Percentiles rank a stretch among this genome's conserved stretches.
Conservation (phyloP, 768 basidiomycete species). For the Cyathus striatus region DNA sequence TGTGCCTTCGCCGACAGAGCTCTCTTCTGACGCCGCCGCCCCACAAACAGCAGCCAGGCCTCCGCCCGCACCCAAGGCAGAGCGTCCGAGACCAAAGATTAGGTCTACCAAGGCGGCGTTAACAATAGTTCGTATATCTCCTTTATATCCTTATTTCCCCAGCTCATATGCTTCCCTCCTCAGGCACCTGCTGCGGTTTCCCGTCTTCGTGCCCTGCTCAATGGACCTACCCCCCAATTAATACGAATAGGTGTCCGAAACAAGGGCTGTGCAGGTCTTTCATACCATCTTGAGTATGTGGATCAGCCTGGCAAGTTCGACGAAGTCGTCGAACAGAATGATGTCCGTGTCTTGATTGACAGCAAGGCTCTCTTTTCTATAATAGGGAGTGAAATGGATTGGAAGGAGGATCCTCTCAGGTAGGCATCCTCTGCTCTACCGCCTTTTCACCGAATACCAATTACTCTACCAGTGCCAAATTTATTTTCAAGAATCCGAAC, state of each 20-base stretch:
- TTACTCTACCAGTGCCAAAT: slow-evolving; percentile 54
- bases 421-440: slow-evolving; percentile 26
- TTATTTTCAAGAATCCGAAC: slow-evolving; percentile 87
- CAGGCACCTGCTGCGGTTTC: slow-evolving; percentile 79
- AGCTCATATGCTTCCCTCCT: slow-evolving; percentile 1
- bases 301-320: slow-evolving; percentile 88
- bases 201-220: slow-evolving; percentile 67
- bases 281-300: slow-evolving; percentile 94
- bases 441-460: slow-evolving; percentile 3
- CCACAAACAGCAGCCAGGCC: slow-evolving; percentile 72
- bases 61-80: slow-evolving; percentile 60
- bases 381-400: slow-evolving; percentile 99
- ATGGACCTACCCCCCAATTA: slow-evolving; percentile 83
- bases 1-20: slow-evolving; percentile 36
- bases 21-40: slow-evolving; percentile 57
- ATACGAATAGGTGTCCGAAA: slow-evolving; percentile 95
- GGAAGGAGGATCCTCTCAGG: slow-evolving; percentile 92
- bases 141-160: slow-evolving; percentile 4
- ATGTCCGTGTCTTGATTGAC: slow-evolving; percentile 90
- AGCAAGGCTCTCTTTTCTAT: slow-evolving; percentile 96
- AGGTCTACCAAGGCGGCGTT: slow-evolving; percentile 75
- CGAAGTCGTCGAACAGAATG: slow-evolving; percentile 95
- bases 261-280: slow-evolving; percentile 89
- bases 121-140: slow-evolving; percentile 48
- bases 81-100: slow-evolving; percentile 60